Evolutionary conservation across 1,284 basidiomycete species (phyloP).

Genomic region (Somion occarium): DNA sequence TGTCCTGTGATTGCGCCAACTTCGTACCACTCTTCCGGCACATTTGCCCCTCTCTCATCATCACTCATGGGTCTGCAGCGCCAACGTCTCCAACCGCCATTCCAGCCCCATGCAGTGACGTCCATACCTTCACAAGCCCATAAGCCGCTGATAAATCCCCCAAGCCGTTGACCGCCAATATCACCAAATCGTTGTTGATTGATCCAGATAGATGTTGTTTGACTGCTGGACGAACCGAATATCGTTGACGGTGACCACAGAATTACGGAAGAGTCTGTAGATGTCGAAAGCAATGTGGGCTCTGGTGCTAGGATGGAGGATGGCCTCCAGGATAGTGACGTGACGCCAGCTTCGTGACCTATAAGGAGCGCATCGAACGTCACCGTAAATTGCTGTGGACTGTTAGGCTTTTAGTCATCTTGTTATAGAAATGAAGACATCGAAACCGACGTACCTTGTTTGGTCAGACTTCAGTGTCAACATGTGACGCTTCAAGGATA

Average conservation of each 20-base stretch:
- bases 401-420: conserved; percentile 22
- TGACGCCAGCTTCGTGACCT: conserved; percentile 91
- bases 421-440: background rate
- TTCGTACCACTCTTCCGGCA: conserved; percentile 65
- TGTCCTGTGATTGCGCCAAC: conserved; percentile 80
- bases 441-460: conserved; percentile 38
- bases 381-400: conserved; percentile 62
- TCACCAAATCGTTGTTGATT: conserved; percentile 89
- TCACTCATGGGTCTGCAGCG: conserved; percentile 24
- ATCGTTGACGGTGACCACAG: conserved; percentile 80
- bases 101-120: conserved; percentile 86
- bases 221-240: conserved; percentile 33
- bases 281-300: conserved; percentile 77
- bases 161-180: conserved; percentile 82
- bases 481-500: conserved; percentile 81
- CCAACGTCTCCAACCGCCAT: conserved; percentile 90
- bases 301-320: conserved; percentile 17
- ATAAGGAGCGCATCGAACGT: conserved; percentile 89
- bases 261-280: conserved; percentile 90
- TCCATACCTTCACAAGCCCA: conserved; percentile 64
- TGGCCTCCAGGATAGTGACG: conserved; percentile 78
- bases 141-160: conserved; percentile 84
- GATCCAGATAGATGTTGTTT: conserved; percentile 76
- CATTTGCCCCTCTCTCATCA: conserved; percentile 10
- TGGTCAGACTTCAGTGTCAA: conserved; percentile 54